Conservation (phyloP, 306 rosid species). For the Echinosophora koreensis region DNA sequence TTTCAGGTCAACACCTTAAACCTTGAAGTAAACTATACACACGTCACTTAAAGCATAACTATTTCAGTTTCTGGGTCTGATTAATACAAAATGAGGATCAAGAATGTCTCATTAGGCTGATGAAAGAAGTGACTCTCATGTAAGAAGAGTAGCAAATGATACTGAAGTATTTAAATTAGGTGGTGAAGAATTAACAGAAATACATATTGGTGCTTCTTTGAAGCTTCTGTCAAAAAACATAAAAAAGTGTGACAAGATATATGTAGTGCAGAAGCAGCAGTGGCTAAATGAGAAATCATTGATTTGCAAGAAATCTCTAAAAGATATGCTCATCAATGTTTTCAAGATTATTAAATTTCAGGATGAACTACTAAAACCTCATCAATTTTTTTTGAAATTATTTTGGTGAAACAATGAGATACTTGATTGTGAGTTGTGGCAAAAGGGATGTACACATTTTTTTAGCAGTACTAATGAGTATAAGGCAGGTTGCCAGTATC, state of each 20-base stretch:
- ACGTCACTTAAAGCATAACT: background rate
- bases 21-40: background rate
- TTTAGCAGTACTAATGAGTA: background rate
- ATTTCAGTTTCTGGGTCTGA: background rate
- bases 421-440: background rate
- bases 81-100: background rate
- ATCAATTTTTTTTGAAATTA: no score
- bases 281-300: background rate
- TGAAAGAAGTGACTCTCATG: background rate
- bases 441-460: background rate
- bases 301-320: background rate
- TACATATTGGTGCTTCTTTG: background rate
- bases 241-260: no score
- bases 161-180: background rate
- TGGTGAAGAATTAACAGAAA: background rate
- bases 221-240: background rate
- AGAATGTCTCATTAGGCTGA: background rate
- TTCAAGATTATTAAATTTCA: background rate
- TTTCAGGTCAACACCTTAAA: background rate
- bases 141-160: background rate
- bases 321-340: background rate
- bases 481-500: slow-evolving; percentile 19
- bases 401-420: no score
- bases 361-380: background rate
- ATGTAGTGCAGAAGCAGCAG: background rate